A percentile compares a stretch with the other conserved stretches of the same genome.
phyloP scores from a whole-genome alignment of 2,329 filamentous ascomycete species.

The Ceratocystis variospora region DNA sequence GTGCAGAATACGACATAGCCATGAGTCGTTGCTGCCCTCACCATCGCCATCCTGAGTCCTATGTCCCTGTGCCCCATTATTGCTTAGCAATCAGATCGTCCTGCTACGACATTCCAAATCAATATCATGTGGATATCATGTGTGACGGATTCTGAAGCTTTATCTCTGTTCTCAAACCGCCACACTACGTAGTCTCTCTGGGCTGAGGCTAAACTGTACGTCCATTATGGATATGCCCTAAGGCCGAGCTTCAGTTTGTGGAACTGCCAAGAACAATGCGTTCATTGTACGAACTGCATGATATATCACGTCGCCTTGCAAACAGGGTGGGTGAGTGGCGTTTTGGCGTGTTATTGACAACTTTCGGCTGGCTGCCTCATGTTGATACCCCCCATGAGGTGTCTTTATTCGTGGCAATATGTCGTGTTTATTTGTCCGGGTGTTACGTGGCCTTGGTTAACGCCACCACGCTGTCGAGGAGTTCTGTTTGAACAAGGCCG shows the following conservation, averaged over 20 bases:
- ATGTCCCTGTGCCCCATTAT: background rate
- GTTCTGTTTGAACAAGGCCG: background rate
- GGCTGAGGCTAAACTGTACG: background rate
- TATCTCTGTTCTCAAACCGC: background rate
- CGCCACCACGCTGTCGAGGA: background rate
- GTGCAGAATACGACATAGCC: background rate
- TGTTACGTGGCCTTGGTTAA: slow-evolving; percentile 3
- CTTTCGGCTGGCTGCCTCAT: background rate
- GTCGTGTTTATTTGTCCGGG: background rate
- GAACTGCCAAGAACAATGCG: background rate
- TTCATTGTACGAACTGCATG: background rate
- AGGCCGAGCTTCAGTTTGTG: background rate
- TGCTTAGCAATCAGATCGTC: background rate
- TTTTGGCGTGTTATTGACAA: background rate
- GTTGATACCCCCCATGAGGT: background rate
- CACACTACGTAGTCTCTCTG: background rate
- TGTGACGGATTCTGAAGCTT: background rate
- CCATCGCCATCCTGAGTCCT: background rate
- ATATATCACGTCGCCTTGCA: background rate
- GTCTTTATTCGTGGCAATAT: background rate
- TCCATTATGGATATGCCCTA: background rate
- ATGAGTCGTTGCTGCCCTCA: background rate
- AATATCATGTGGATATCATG: no score
- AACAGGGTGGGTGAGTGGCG: background rate
- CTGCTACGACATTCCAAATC: background rate